Evolutionary conservation across 441 rosid species (phyloP).

Genomic region (Theobroma grandiflorum): DNA sequence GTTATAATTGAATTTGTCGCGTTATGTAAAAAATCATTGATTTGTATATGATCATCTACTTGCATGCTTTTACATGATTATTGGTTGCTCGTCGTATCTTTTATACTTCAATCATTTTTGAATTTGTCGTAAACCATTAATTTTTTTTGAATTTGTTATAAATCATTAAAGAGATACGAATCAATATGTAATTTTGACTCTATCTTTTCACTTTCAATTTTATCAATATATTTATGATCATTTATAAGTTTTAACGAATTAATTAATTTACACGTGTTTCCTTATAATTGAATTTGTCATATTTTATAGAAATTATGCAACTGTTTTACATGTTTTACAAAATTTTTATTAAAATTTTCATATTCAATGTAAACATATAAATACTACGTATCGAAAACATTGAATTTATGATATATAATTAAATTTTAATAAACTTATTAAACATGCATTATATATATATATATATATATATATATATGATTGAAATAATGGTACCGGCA

Average conservation of each 20-base stretch:
- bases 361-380: background rate
- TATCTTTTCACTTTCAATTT: too few relatives aligned
- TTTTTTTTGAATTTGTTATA: too few relatives aligned
- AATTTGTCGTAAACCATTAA: background rate
- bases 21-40: background rate
- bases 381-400: background rate
- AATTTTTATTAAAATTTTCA: background rate
- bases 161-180: too few relatives aligned
- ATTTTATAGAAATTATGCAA: background rate
- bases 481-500: too few relatives aligned
- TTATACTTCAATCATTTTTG: background rate
- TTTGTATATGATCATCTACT: background rate
- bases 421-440: background rate
- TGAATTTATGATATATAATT: background rate
- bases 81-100: background rate
- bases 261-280: background rate
- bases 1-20: background rate
- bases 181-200: too few relatives aligned
- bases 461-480: too few relatives aligned
- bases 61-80: background rate
- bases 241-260: background rate
- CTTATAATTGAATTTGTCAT: background rate
- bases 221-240: background rate
- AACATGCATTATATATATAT: too few relatives aligned
- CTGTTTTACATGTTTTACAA: background rate